Percentiles rank a stretch among this genome's conserved stretches.
Conservation (phyloP, 257 asterid genomes). For the Solanum peruvianum region DNA sequence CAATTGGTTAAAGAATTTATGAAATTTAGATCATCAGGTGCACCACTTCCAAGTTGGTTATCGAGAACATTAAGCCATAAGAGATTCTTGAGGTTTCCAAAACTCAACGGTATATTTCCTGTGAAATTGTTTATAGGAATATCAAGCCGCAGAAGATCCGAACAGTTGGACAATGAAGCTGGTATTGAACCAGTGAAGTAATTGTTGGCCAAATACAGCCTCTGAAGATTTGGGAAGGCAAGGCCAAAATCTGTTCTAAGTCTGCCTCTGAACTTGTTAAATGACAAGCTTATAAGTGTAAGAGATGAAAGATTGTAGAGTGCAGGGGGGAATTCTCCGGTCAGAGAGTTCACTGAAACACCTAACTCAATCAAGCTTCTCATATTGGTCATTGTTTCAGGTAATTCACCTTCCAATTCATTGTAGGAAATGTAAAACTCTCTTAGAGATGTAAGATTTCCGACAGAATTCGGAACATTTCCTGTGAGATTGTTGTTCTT, state of each 20-base stretch:
- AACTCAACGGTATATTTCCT: constrained; percentile 19
- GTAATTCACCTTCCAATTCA: constrained; percentile 22
- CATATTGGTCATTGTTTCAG: constrained; percentile 16
- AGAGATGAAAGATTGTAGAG: constrained; percentile 32
- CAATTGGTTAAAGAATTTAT: constrained; percentile 27
- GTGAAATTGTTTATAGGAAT: constrained; percentile 26
- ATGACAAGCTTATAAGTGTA: constrained; percentile 14
- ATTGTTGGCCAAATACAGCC: constrained; percentile 22
- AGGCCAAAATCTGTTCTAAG: constrained; percentile 25
- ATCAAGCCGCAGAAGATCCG: constrained; percentile 22
- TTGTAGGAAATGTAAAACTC: constrained; percentile 35
- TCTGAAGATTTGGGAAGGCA: constrained; percentile 20
- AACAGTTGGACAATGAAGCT: constrained; percentile 28
- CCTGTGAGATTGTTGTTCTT: constrained; percentile 45
- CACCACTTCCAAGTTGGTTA: constrained; percentile 25
- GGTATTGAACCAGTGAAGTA: constrained; percentile 33
- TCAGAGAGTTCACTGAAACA: constrained; percentile 11
- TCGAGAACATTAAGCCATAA: constrained; percentile 6
- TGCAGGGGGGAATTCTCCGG: constrained; percentile 27
- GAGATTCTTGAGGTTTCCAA: constrained; percentile 22
- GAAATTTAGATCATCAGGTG: constrained; percentile 18
- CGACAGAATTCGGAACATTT: constrained; percentile 26
- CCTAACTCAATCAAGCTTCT: constrained; percentile 7
- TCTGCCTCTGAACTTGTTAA: constrained; percentile 27
- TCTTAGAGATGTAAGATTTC: constrained; percentile 29